Percentiles rank a stretch among this genome's conserved stretches.
Evolutionary conservation across 2,329 filamentous ascomycete species (phyloP).

Genomic region (Alternaria triticina): DNA sequence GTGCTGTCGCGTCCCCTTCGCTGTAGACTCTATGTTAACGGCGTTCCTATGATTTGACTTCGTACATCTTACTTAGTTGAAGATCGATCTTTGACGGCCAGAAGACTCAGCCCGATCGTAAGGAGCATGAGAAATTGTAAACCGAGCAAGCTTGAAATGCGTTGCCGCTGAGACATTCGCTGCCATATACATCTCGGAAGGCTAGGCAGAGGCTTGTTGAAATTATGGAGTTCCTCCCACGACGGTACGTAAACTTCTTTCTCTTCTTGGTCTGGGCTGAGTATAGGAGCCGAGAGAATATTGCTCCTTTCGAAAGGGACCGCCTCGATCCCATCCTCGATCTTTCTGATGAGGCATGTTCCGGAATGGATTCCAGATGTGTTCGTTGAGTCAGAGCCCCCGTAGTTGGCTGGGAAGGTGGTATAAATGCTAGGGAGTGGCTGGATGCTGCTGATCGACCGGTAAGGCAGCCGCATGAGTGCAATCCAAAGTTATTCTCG

Average conservation of each 20-base stretch:
- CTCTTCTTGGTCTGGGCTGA: conserved; percentile 33
- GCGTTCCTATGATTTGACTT: background rate
- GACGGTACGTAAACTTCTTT: conserved; percentile 33
- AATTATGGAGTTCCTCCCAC: background rate
- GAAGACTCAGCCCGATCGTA: conserved; percentile 21
- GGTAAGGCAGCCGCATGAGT: conserved; percentile 34
- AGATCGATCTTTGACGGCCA: conserved; percentile 15
- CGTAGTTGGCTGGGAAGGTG: conserved; percentile 23
- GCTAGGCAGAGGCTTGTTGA: conserved; percentile 33
- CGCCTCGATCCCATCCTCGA: conserved; percentile 40
- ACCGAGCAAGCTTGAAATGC: conserved; percentile 27
- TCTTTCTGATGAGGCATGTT: conserved; percentile 16
- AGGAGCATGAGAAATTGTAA: conserved; percentile 27
- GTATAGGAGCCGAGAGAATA: conserved; percentile 30
- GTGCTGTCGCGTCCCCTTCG: background rate
- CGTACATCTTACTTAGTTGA: conserved; percentile 9
- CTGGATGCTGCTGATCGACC: conserved; percentile 30
- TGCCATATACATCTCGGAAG: conserved; percentile 30
- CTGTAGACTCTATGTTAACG: background rate
- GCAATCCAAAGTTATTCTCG: background rate
- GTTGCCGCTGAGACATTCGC: conserved; percentile 24
- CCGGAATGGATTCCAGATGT: conserved; percentile 17
- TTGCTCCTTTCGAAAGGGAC: conserved; percentile 39
- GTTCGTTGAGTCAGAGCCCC: conserved; percentile 5
- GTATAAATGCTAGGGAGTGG: conserved; percentile 39